These are phyloP conservation scores for Tulasnella sp. DNA, from an alignment of 768 basidiomycete genomes.

Conservation along the genomic window DNA sequence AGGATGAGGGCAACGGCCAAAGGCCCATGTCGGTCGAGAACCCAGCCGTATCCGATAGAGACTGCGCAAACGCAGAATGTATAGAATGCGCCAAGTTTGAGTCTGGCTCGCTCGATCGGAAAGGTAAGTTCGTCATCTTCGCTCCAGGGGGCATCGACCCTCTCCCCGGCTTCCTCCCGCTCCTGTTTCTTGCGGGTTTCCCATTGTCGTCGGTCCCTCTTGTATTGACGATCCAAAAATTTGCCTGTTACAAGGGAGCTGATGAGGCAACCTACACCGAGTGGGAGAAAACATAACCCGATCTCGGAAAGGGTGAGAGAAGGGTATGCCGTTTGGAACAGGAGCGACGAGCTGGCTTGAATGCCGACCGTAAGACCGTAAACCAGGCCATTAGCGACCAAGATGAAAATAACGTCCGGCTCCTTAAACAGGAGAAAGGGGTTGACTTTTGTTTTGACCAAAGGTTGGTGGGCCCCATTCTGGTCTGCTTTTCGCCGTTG, in stretches of 20 bases:
- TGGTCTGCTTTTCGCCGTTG: slow-evolving; percentile 33
- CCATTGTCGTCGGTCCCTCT: slow-evolving; percentile 29
- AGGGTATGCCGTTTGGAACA: slow-evolving; percentile 44
- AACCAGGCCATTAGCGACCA: slow-evolving; percentile 27
- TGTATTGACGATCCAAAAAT: slow-evolving; percentile 43
- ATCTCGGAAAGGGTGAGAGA: slow-evolving; percentile 44
- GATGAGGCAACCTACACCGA: slow-evolving; percentile 44
- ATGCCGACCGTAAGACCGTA: slow-evolving; percentile 37
- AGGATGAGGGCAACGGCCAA: slow-evolving; percentile 41
- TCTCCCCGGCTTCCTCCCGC: slow-evolving; percentile 43
- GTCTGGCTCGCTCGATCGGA: slow-evolving; percentile 43
- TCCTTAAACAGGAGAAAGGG: slow-evolving; percentile 38
- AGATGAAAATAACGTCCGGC: slow-evolving; percentile 37
- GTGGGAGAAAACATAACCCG: slow-evolving; percentile 47
- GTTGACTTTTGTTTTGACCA: slow-evolving; percentile 14
- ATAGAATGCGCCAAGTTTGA: slow-evolving; percentile 35
- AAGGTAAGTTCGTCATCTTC: slow-evolving; percentile 39
- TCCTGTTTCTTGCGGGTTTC: slow-evolving; percentile 36
- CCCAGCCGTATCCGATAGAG: slow-evolving; percentile 42
- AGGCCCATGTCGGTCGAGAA: slow-evolving; percentile 38
- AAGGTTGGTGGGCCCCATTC: slow-evolving; percentile 55
- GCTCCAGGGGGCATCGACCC: slow-evolving; percentile 29
- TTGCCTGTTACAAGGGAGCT: slow-evolving; percentile 43
- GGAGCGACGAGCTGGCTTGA: slow-evolving; percentile 40
- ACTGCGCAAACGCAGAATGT: slow-evolving; percentile 35